Evolutionary conservation across 768 basidiomycete species (phyloP), one percentile per base, ranked within the genome.

Genomic region (Xerocomellus chrysenteron): DNA sequence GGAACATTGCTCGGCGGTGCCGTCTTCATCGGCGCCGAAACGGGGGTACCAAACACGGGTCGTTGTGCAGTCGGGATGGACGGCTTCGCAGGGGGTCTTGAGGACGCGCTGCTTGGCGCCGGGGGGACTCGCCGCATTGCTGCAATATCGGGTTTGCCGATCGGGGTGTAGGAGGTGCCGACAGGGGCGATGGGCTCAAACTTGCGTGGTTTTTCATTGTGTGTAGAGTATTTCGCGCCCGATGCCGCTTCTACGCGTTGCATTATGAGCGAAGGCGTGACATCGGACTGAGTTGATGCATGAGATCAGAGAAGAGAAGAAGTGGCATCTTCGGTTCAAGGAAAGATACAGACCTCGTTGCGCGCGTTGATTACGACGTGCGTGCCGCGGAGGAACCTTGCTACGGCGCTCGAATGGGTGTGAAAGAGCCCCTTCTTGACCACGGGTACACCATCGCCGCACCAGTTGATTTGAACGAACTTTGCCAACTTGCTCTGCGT

Each of bases 391-490:
- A 98, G 78, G 71, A 88, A 95, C 54, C 78, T 83, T 41, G 86
- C 81, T 10, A 98, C 89, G 2, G 92, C 81, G 44, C 82, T 80
- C 8, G 93, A 84, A 71, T 98, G 95, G 9, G 85, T 87, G 66
- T 92, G 88, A 76, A 96, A 96, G 24, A 97, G 79, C 9, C 96
- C 96, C 71, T 98, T 98, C 73, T 91, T 88, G 19, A 80, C 79
- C 70, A 87, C 92, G 13, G 96, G 96, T 1, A 98, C 96, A 55
- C 96, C 96, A 66, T 96, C 95, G 43, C 96, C 96, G 63, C 93
- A 94, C 95, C 96, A 97, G 65, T 94, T 92, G 73, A 98, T 88
- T 67, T 96, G 91, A 16, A 98, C 93, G 59, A 95, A 92, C 75
- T 97, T 98, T 44, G 87, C 79, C 2, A 98, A 80, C 58, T 87